phyloP scores from a whole-genome alignment of 2,329 filamentous ascomycete genomes.

The Pyrenochaeta sp. region DNA sequence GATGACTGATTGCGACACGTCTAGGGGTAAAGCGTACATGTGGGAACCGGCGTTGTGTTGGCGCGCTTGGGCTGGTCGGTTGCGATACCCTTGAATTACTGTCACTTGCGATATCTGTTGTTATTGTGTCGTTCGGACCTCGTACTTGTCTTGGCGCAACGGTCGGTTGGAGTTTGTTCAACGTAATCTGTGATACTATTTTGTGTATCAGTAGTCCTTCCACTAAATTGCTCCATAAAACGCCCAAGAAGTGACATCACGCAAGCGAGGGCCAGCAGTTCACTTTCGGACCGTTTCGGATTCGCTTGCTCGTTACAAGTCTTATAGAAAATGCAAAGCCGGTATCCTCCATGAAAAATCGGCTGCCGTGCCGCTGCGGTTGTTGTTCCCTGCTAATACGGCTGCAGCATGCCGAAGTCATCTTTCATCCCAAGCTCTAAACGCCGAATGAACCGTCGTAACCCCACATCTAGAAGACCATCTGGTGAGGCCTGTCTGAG shows the following conservation, averaged over 20 bases:
- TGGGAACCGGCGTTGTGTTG: constrained; percentile 1
- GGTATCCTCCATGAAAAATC: constrained; percentile 50
- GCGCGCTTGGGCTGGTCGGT: background rate
- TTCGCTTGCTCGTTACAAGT: constrained; percentile 53
- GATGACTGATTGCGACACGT: background rate
- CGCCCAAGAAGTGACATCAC: constrained; percentile 45
- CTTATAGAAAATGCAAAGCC: constrained; percentile 52
- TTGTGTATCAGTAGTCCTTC: constrained; percentile 39
- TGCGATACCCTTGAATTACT: constrained; percentile 10
- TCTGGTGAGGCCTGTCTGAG: constrained; percentile 99
- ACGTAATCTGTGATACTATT: constrained; percentile 38
- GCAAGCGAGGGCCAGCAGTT: constrained; percentile 40
- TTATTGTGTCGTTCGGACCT: constrained; percentile 6
- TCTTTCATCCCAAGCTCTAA: constrained; percentile 53
- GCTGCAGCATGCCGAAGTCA: constrained; percentile 51
- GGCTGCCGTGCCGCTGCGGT: constrained; percentile 45
- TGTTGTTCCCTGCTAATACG: constrained; percentile 50
- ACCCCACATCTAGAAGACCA: constrained; percentile 82
- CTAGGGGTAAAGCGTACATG: background rate
- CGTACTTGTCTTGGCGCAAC: constrained; percentile 15
- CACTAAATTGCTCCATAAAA: constrained; percentile 33
- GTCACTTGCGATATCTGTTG: constrained; percentile 14
- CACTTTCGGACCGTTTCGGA: constrained; percentile 53
- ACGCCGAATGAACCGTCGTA: constrained; percentile 48
- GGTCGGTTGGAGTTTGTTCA: constrained; percentile 25